A percentile compares a stretch with the other conserved stretches of the same genome.
phyloP scores from a whole-genome alignment of 352 stramenopile species.

The Elongisporangium senticosum region DNA sequence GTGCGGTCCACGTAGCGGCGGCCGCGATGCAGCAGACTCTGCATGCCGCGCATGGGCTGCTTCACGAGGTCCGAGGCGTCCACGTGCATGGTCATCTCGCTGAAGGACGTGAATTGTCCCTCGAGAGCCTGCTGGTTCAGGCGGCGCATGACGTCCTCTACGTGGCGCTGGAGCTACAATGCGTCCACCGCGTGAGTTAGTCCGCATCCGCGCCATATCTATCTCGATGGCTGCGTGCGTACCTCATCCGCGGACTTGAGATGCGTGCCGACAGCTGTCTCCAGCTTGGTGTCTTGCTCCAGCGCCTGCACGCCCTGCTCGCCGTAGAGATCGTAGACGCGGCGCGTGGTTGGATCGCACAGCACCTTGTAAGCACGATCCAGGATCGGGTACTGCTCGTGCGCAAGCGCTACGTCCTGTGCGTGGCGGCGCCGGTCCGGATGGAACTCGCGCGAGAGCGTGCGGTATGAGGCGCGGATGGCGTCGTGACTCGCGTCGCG shows the following conservation, averaged over 20 bases:
- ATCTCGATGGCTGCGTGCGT: too few species aligned
- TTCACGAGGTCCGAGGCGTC: slow-evolving; percentile 70
- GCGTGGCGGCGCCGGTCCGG: slow-evolving; percentile 61
- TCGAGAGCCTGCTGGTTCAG: slow-evolving; percentile 69
- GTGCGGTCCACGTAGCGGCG: slow-evolving; percentile 46
- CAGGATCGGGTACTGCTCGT: slow-evolving; percentile 72
- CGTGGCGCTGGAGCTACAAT: slow-evolving; percentile 35
- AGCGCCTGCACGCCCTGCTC: slow-evolving; percentile 60
- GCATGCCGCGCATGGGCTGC: slow-evolving; percentile 52
- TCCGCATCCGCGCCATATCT: too few species aligned
- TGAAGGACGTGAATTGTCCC: slow-evolving; percentile 73
- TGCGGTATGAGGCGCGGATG: slow-evolving; percentile 63
- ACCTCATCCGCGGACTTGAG: slow-evolving; percentile 40
- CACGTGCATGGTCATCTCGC: slow-evolving; percentile 75
- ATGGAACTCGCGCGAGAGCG: slow-evolving; percentile 80
- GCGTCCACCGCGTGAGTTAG: background rate
- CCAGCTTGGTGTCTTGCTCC: slow-evolving; percentile 43
- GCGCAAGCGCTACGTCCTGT: slow-evolving; percentile 54
- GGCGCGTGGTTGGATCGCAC: slow-evolving; percentile 51
- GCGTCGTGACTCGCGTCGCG: slow-evolving; percentile 51
- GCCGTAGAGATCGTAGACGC: slow-evolving; percentile 75
- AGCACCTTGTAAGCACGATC: slow-evolving; percentile 83
- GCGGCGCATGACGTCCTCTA: slow-evolving; percentile 51
- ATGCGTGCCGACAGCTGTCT: slow-evolving; percentile 34
- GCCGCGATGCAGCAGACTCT: slow-evolving; percentile 37